Evolutionary conservation across 73 alveolate species (phyloP).

Genomic region (Paramecium pentaurelia): DNA sequence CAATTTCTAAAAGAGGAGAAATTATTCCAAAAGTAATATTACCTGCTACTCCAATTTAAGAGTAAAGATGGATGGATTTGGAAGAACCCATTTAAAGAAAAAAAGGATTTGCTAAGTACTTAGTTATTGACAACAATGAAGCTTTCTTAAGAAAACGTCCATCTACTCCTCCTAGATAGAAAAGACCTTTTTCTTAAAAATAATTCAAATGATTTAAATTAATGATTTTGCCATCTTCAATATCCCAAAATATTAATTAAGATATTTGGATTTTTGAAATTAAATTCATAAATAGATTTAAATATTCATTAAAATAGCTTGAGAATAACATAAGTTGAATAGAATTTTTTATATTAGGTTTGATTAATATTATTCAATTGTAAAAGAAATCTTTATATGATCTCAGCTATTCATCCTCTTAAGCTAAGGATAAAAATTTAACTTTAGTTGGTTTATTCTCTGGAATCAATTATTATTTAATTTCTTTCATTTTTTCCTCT

Average conservation of each 20-base stretch:
- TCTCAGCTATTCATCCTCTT: neutral
- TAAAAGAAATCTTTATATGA: neutral
- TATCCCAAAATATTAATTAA: neutral
- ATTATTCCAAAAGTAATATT: conserved; percentile 30
- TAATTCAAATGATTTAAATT: conserved; percentile 31
- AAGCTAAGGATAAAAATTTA: neutral
- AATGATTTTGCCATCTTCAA: neutral
- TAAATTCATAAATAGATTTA: neutral
- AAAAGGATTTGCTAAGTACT: neutral
- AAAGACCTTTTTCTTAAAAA: neutral
- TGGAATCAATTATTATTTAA: neutral
- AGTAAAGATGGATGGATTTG: neutral
- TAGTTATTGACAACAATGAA: neutral
- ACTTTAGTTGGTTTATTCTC: neutral
- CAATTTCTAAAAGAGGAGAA: neutral
- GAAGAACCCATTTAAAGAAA: conserved; percentile 46
- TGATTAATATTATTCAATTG: neutral
- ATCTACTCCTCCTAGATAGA: neutral
- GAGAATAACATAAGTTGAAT: neutral
- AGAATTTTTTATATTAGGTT: neutral
- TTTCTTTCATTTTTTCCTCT: neutral
- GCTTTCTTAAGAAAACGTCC: neutral
- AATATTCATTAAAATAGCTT: no score
- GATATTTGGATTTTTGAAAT: neutral
- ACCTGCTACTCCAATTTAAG: neutral